Base-by-base conservation (phyloP, 768 basidiomycete species). In the Russula foetens region DNA sequence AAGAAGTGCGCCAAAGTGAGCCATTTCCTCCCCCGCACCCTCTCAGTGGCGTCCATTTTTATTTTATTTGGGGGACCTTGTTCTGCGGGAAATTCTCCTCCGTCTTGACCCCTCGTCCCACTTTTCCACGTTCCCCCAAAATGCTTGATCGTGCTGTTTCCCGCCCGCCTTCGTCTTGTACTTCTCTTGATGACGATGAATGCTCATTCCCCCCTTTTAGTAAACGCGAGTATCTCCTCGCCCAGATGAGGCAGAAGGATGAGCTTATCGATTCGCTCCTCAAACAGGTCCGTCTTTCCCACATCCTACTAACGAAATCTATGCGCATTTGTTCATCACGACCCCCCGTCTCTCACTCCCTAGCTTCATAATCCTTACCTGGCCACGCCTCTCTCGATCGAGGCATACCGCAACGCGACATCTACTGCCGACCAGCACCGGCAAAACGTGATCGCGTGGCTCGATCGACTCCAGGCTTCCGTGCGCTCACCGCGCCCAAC, bases 171-270 rank as follows among this genome's bases (percentile, higher is more conserved):
- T 59, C 59, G 12, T 38, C 53, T 41, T 41, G 58, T 33, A 33
- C 35, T 46, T 43, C 58, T 19, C 44, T 49, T 19, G 56, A 62
- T 6, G 48, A 45, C 60, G 64, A 71, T 66, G 71, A 70, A 63
- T 69, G 23, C 65, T 69, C 8, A 51, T 68, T 44, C 1, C 38
- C 29, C 5, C 68, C 72, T 63, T 74, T 71, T 67, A 93, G 90
- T 69, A 92, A 92, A 75, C 83, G 90, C 59, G 91, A 92, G 68
- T 91, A 91, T 69, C 77, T 93, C 19, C 81, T 92, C 26, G 88
- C 89, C 5, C 88, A 92, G 70, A 85, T 93, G 64, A 81, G 85
- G 56, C 90, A 93, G 74, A 93, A 93, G 75, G 90, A 93, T 74
- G 77, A 83, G 21, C 86, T 92, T 66, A 92, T 93, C 66, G 88